Conservation (phyloP, 2,329 filamentous ascomycete species). For the Fusarium sp. region DNA sequence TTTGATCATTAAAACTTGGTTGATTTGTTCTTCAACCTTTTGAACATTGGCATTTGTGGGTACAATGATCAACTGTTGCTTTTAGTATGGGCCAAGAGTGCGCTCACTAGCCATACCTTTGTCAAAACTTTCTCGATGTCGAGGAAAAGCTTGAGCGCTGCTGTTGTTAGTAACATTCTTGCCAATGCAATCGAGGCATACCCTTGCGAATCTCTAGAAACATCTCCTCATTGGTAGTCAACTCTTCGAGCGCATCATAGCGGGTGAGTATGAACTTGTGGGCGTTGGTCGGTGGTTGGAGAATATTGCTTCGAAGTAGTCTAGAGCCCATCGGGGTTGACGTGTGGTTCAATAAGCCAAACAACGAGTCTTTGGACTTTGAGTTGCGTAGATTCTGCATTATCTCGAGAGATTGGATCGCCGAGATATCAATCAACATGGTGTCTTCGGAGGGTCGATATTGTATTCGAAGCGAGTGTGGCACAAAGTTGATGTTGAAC, state of each 20-base stretch:
- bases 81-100: neutral
- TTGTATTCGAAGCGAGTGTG: slow-evolving; percentile 84
- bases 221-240: slow-evolving; percentile 85
- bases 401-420: slow-evolving; percentile 86
- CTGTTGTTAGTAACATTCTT: neutral
- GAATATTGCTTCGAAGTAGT: slow-evolving; percentile 83
- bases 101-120: slow-evolving; percentile 60
- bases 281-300: slow-evolving; percentile 84
- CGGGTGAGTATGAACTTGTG: slow-evolving; percentile 74
- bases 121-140: slow-evolving; percentile 86
- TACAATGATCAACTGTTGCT: slow-evolving; percentile 76
- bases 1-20: slow-evolving; percentile 88
- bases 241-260: slow-evolving; percentile 85
- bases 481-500: slow-evolving; percentile 74
- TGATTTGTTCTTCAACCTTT: slow-evolving; percentile 82
- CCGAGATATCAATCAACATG: slow-evolving; percentile 95
- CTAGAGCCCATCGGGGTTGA: slow-evolving; percentile 89
- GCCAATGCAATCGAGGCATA: slow-evolving; percentile 45
- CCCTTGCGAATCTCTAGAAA: slow-evolving; percentile 81
- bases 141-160: slow-evolving; percentile 77
- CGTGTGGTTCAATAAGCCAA: slow-evolving; percentile 86
- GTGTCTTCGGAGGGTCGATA: slow-evolving; percentile 91
- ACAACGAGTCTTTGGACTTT: slow-evolving; percentile 84
- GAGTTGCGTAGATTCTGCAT: slow-evolving; percentile 85
- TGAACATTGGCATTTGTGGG: slow-evolving; percentile 73